Conservation (phyloP, 176 grass and related monocot genomes). For the Canna indica region DNA sequence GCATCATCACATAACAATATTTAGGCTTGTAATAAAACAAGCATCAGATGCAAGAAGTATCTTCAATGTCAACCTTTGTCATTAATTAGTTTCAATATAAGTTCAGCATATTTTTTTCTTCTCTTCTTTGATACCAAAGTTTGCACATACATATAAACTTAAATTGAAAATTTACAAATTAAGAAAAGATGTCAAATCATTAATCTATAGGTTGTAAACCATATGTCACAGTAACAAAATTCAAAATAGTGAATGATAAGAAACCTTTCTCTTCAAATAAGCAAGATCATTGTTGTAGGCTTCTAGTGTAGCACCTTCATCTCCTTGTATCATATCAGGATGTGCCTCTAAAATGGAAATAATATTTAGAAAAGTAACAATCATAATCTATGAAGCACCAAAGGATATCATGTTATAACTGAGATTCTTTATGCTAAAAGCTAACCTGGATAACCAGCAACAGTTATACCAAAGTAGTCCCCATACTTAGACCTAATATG, state of each 20-base stretch:
- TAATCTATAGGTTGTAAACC: background rate
- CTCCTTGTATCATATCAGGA: constrained; percentile 62
- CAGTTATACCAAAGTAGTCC: constrained; percentile 85
- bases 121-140: background rate
- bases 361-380: constrained; percentile 9
- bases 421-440: constrained; percentile 15
- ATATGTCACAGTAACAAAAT: background rate
- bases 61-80: background rate
- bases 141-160: background rate
- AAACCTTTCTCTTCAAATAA: constrained; percentile 85
- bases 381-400: constrained; percentile 8
- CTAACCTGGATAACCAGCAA: constrained; percentile 86
- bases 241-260: constrained; percentile 16
- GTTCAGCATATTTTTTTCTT: background rate
- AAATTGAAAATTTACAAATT: background rate
- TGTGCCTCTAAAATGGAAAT: constrained; percentile 57
- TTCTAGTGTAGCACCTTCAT: constrained; percentile 54
- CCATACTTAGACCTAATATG: constrained; percentile 62
- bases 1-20: background rate
- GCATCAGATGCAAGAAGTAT: background rate
- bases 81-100: background rate
- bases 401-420: constrained; percentile 1
- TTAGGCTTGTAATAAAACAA: background rate
- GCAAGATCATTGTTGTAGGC: constrained; percentile 76
- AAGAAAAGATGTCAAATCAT: background rate